Evolutionary conservation across 495 filamentous ascomycete species (phyloP).

Genomic region (Lasiosphaeria ovina): DNA sequence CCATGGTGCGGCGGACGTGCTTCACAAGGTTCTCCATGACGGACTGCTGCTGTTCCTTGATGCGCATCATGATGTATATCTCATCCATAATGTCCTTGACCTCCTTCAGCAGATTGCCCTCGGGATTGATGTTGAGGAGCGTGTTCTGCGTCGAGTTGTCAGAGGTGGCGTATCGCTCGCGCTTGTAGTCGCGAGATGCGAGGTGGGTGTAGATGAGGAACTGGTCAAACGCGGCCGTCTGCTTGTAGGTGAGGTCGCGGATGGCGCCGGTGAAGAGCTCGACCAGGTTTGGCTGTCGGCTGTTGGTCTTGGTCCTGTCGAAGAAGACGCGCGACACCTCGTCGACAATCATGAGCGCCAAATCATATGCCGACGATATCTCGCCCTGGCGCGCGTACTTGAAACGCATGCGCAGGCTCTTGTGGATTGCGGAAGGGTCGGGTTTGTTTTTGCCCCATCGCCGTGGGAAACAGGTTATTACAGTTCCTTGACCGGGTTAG

Average conservation of each 20-base stretch:
- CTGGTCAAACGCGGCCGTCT: conserved; percentile 35
- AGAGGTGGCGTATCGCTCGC: conserved; percentile 27
- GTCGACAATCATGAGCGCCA: conserved; percentile 60
- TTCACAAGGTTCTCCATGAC: conserved; percentile 58
- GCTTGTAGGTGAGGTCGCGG: conserved; percentile 47
- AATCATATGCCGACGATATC: conserved; percentile 61
- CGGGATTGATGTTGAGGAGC: conserved; percentile 66
- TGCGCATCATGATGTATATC: conserved; percentile 66
- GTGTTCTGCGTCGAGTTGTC: conserved; percentile 47
- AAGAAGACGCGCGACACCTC: conserved; percentile 61
- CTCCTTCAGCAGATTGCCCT: conserved; percentile 64
- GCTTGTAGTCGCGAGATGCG: conserved; percentile 25
- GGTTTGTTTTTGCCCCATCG: conserved; percentile 63
- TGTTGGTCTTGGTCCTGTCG: conserved; percentile 49
- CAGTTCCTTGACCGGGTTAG: conserved; percentile 37
- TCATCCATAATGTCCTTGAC: conserved; percentile 73
- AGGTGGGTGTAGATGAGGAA: conserved; percentile 34
- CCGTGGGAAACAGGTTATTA: conserved; percentile 63
- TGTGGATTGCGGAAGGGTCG: conserved; percentile 61
- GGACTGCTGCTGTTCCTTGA: conserved; percentile 56
- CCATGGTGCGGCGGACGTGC: conserved; percentile 41
- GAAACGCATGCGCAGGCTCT: conserved; percentile 45
- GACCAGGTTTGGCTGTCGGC: conserved; percentile 55
- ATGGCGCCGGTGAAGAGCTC: conserved; percentile 66
- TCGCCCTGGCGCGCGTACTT: conserved; percentile 41